Base-by-base conservation (phyloP, 495 filamentous ascomycete genomes). In the Cairneyella variabilis region DNA sequence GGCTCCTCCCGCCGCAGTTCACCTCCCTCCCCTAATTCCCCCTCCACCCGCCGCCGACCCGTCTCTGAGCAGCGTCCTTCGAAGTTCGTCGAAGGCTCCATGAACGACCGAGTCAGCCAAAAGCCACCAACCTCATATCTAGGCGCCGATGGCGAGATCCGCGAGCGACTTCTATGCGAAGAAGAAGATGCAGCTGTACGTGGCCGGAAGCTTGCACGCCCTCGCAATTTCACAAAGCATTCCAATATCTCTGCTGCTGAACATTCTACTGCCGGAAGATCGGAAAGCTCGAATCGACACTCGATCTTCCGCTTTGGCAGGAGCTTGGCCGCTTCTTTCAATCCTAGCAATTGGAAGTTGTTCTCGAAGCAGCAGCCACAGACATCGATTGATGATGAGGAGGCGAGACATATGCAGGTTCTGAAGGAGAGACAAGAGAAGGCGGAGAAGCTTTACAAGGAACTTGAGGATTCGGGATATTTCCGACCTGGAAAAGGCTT, bases 31-130 rank as follows among this genome's bases (percentile, higher is more conserved):
- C 54, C 53, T 38, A 50, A 50, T 14, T 43, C 61, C 32, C 61
- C 63, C 53, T 58, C 63, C 32, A 34, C 16, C 59, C 58, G 43
- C 51, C 60, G 57, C 38, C 37, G 43, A 52, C 28, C 45, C 58
- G 38, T 26, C 51, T 58, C 51, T 10, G 56, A 53, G 34, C 28
- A 32, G 14, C 79, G 83, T 9, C 73, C 74, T 12, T 85, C 83
- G 8, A 73, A 79, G 25, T 91, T 91, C 60, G 66, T 84, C 3
- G 87, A 91, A 60, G 87, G 83, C 2, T 86, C 77, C 50, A 90
- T 91, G 86, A 86, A 82, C 63, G 86, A 91, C 64, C 80, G 84
- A 52, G 74, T 77, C 16, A 89, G 84, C 56, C 75, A 84, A 52
- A 79, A 72, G 58, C 87, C 87, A 32, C 87, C 87, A 8, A 67